Conservation (phyloP, 305 asterid genomes). For the Fraxinus albicans region DNA sequence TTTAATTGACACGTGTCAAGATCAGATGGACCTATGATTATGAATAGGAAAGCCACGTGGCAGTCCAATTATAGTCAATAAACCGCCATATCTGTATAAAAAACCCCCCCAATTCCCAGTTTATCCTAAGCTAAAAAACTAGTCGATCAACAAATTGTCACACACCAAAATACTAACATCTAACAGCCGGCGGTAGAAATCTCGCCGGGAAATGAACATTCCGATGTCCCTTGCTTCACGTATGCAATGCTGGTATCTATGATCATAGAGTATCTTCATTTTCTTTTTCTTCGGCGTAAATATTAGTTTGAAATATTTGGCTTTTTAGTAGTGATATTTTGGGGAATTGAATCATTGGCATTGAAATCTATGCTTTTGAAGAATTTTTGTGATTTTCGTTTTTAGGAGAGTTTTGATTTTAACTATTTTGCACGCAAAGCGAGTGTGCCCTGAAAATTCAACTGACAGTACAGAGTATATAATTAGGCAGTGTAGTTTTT, state of each 20-base stretch:
- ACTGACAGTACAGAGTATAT: conserved; percentile 25
- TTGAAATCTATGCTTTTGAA: conserved; percentile 15
- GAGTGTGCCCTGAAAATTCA: conserved; percentile 19
- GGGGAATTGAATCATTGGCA: conserved; percentile 17
- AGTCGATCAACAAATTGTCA: not conserved
- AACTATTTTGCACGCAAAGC: not conserved
- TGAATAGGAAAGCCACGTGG: conserved; percentile 36
- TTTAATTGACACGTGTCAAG: conserved; percentile 9
- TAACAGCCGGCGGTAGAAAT: conserved; percentile 30
- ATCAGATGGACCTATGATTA: not conserved
- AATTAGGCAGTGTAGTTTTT: conserved; percentile 1
- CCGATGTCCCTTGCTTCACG: conserved; percentile 3
- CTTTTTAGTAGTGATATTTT: conserved; percentile 12
- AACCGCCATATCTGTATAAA: conserved; percentile 13
- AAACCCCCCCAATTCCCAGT: not conserved
- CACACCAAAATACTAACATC: not conserved
- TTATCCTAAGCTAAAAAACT: not conserved
- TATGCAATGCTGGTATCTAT: conserved; percentile 41
- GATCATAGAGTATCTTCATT: conserved; percentile 27
- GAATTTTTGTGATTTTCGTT: conserved; percentile 2
- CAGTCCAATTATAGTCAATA: conserved; percentile 23
- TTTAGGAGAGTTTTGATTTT: conserved; percentile 15
- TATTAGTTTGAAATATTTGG: conserved; percentile 6
- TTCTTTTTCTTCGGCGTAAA: not conserved
- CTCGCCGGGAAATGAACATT: conserved; percentile 55